phyloP scores from a whole-genome alignment of 2,329 filamentous ascomycete species.

The Paracoccidioides brasiliensis region DNA sequence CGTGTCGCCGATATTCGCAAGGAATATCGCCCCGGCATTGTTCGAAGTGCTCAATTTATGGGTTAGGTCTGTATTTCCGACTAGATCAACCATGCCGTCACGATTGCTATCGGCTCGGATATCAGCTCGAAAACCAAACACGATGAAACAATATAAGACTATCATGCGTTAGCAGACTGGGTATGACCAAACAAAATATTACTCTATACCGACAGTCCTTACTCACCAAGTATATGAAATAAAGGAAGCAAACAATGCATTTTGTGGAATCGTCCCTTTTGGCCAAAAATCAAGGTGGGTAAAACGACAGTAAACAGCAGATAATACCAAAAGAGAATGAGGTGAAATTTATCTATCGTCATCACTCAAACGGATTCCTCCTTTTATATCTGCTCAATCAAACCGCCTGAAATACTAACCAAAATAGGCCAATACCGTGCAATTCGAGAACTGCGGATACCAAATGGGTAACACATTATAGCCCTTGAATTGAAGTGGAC shows the following conservation, averaged over 20 bases:
- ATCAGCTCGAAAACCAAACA: conserved; percentile 7
- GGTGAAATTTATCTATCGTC: no score
- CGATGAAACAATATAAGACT: not conserved
- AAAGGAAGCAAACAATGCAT: not conserved
- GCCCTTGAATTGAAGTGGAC: no score
- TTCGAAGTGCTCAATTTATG: conserved; percentile 17
- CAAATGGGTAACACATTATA: no score
- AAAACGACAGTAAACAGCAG: not conserved
- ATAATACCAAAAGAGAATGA: not conserved
- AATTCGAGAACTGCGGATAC: no score
- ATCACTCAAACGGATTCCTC: no score
- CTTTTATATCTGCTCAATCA: no score
- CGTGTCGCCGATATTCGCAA: conserved; percentile 27
- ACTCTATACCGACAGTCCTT: not conserved
- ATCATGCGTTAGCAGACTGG: not conserved
- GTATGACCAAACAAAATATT: not conserved
- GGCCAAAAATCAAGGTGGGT: no score
- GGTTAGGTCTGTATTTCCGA: conserved; percentile 10
- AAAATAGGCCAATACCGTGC: no score
- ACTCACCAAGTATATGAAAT: not conserved
- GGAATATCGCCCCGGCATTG: conserved; percentile 22
- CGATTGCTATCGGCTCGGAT: conserved; percentile 29
- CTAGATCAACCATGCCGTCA: conserved; percentile 22
- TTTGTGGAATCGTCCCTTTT: not conserved
- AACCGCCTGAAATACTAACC: no score